Conservation (phyloP, 495 filamentous ascomycete genomes). For the Aspergillus conjunctus region DNA sequence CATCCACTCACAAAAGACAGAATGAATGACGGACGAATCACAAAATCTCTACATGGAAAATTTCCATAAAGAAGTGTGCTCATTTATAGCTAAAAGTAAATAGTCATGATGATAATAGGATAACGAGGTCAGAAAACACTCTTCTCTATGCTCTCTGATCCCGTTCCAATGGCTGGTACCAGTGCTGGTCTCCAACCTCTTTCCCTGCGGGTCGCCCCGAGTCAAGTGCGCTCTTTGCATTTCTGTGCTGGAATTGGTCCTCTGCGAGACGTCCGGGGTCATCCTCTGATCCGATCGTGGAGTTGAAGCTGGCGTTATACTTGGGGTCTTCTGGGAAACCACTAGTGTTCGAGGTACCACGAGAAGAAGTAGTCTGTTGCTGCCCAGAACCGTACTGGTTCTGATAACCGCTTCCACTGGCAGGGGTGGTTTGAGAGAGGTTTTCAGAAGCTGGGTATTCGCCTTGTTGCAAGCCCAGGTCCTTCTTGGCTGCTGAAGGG, state of each 20-base stretch:
- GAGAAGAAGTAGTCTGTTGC: too few relatives aligned
- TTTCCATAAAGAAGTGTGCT: neutral
- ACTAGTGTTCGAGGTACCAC: conserved; percentile 43
- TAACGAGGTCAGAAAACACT: conserved; percentile 23
- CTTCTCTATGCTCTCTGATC: conserved; percentile 46
- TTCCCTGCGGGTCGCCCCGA: conserved; percentile 45
- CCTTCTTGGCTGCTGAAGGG: conserved; percentile 42
- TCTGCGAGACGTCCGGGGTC: conserved; percentile 63
- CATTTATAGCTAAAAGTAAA: neutral
- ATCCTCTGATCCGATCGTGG: conserved; percentile 60
- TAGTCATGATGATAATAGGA: conserved; percentile 29
- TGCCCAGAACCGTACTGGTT: too few relatives aligned
- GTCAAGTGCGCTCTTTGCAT: conserved; percentile 42
- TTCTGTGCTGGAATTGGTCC: conserved; percentile 46
- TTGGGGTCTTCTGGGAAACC: conserved; percentile 49
- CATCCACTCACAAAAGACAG: neutral
- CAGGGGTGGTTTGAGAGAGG: too few relatives aligned
- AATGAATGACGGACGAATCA: neutral
- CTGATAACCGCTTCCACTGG: too few relatives aligned
- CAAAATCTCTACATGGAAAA: neutral
- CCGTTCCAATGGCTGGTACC: conserved; percentile 45
- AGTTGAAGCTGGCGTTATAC: conserved; percentile 61
- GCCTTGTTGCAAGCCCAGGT: conserved; percentile 24
- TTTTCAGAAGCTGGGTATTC: neutral
- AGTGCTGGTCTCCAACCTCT: conserved; percentile 38